phyloP scores from a whole-genome alignment of 768 basidiomycete genomes.

The Hericium alpestre region DNA sequence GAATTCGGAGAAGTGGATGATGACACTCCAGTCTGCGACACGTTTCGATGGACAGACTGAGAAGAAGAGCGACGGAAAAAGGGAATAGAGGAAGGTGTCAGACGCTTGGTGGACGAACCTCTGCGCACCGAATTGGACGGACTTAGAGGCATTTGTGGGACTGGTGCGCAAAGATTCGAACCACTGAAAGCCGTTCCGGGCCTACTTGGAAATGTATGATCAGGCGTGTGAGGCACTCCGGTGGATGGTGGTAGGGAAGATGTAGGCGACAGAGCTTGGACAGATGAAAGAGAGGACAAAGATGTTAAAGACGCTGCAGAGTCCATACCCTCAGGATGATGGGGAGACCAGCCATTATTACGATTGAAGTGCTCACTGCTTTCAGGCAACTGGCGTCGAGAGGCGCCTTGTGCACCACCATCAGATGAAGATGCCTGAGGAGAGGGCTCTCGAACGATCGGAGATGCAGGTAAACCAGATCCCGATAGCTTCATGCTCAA shows the following conservation, averaged over 20 bases:
- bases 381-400: constrained; percentile 56
- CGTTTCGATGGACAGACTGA: constrained; percentile 58
- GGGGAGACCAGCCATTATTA: constrained; percentile 44
- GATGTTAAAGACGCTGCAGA: constrained; percentile 72
- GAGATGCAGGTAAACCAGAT: constrained; percentile 52
- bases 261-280: constrained; percentile 29
- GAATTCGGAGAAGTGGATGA: constrained; percentile 39
- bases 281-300: constrained; percentile 62
- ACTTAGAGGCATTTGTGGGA: constrained; percentile 54
- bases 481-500: constrained; percentile 65
- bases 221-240: constrained; percentile 50
- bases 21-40: constrained; percentile 17
- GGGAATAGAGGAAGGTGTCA: constrained; percentile 87
- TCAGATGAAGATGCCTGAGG: constrained; percentile 45
- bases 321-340: constrained; percentile 65
- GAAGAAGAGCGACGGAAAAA: constrained; percentile 91
- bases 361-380: constrained; percentile 65
- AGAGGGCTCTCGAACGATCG: constrained; percentile 35
- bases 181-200: constrained; percentile 70
- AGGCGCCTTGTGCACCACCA: constrained; percentile 56
- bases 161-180: constrained; percentile 41
- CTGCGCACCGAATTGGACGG: constrained; percentile 62
- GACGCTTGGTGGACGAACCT: constrained; percentile 56
- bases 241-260: constrained; percentile 15
- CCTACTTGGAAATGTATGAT: constrained; percentile 47